A percentile compares a stretch with the other conserved stretches of the same genome.
These are phyloP conservation scores for Anacardium occidentale DNA, from an alignment of 345 rosid species.

Conservation along the genomic window DNA sequence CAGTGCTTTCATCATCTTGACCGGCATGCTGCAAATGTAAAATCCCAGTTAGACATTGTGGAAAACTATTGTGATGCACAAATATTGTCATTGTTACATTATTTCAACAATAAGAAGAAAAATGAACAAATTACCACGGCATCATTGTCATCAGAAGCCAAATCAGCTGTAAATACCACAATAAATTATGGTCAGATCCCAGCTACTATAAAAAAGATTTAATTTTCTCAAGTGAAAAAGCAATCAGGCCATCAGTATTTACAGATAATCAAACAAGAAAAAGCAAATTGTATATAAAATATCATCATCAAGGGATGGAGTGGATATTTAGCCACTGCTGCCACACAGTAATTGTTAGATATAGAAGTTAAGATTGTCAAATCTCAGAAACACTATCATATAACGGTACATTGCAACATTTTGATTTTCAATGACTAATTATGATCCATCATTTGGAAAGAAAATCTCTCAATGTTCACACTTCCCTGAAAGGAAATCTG, in stretches of 20 bases:
- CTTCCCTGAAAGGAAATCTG: not conserved
- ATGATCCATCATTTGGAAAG: not conserved
- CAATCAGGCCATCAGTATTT: not conserved
- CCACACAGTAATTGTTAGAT: not conserved
- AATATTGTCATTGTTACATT: not conserved
- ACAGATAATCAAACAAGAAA: not conserved
- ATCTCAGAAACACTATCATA: not conserved
- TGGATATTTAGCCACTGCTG: not conserved
- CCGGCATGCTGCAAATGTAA: conserved; percentile 48
- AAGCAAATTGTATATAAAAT: not conserved
- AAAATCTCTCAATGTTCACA: not conserved
- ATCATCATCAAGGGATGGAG: not conserved
- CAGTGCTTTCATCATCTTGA: conserved; percentile 66
- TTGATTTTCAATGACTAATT: not conserved
- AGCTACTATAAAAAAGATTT: not conserved
- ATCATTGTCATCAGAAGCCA: conserved; percentile 55
- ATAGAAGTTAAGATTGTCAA: not conserved
- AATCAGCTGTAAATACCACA: conserved; percentile 57
- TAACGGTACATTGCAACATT: not conserved
- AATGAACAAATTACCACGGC: conserved; percentile 42
- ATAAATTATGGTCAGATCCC: conserved; percentile 20
- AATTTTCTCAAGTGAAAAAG: not conserved
- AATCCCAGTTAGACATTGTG: conserved; percentile 10
- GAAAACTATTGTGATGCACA: not conserved
- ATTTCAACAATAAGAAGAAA: not conserved